Base-by-base conservation (phyloP, 371 early-diverging fungal genomes). In the Mortierella sp. region DNA sequence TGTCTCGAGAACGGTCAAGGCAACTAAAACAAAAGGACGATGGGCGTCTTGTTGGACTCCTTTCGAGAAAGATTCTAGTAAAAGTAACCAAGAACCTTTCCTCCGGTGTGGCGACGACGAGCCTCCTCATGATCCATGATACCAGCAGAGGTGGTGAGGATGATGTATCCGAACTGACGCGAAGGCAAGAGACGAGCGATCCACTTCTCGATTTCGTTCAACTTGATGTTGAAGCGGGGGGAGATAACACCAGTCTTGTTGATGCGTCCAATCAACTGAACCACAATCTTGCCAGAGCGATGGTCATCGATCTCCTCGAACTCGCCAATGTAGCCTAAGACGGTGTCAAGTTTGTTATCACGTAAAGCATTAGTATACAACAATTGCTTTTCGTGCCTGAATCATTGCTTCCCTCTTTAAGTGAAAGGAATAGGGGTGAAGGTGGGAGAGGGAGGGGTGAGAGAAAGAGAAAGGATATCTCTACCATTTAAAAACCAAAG, bases 241-340 rank as follows among this genome's bases (percentile, higher is more conserved):
- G 98, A 98, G 86, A 99, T 99, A 76, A 98, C 98, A 87, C 99
- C 99, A 84, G 98, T 98, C 94, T 99, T 99, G 96, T 98, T 99
- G 68, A 99, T 85, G 78, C 99, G 95, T 72, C 99, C 99, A 76
- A 93, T 96, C 55, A 99, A 92, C 84, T 98, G 97, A 78, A 99
- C 90, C 56, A 99, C 96, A 61, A 98, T 96, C 94, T 99, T 99
- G 82, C 98, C 99, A 71, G 96, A 93, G 78, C 98, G 95, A 84
- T 98, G 98, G 86, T 99, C 99, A 84, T 99, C 98, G 72, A 99
- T 92, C 80, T 94, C 93, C 83, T 98, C 98, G 82, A 99, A 97
- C 83, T 97, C 97, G 78, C 95, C 96, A 88, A 99, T 98, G 91
- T 99, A 99, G 68, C 99, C 97, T 91, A 79, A n/a, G n/a, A n/a